Evolutionary conservation across 2,329 filamentous ascomycete genomes (phyloP).

Genomic region (Fusarium sp.): DNA sequence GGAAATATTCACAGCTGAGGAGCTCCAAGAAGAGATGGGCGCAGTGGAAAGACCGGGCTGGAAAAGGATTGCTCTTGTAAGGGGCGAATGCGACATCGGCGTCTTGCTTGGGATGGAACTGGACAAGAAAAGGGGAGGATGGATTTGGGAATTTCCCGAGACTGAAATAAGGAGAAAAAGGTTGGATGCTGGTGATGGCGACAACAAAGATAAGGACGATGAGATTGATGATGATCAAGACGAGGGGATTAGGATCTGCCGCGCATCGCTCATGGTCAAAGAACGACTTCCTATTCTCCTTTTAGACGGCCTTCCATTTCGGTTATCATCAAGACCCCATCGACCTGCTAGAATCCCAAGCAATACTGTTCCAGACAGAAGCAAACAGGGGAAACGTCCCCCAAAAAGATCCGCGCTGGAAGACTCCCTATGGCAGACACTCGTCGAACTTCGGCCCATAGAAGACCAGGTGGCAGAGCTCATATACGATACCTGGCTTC

Average conservation of each 20-base stretch:
- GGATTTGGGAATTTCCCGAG: constrained; percentile 46
- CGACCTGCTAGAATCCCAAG: constrained; percentile 18
- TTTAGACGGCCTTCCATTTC: constrained; percentile 39
- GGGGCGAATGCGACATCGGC: constrained; percentile 40
- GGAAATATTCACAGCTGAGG: constrained; percentile 25
- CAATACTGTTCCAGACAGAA: not conserved
- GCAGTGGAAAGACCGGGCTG: constrained; percentile 35
- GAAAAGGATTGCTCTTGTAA: constrained; percentile 40
- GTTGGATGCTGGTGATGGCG: not conserved
- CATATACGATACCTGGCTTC: constrained; percentile 46
- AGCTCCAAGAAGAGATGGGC: constrained; percentile 37
- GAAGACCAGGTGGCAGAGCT: constrained; percentile 44
- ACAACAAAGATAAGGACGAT: not conserved
- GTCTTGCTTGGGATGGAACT: constrained; percentile 33
- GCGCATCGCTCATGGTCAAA: constrained; percentile 35
- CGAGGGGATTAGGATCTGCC: constrained; percentile 41
- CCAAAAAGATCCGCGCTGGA: constrained; percentile 36
- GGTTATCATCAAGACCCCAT: constrained; percentile 1
- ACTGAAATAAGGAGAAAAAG: constrained; percentile 11
- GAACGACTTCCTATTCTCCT: constrained; percentile 41
- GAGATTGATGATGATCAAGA: constrained; percentile 9
- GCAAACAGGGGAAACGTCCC: not conserved
- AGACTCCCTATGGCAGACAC: constrained; percentile 35
- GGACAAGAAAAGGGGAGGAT: constrained; percentile 26
- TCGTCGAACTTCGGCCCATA: constrained; percentile 22